Evolutionary conservation across 2,329 filamentous ascomycete species (phyloP).

Genomic region (Passalora sequoiae): DNA sequence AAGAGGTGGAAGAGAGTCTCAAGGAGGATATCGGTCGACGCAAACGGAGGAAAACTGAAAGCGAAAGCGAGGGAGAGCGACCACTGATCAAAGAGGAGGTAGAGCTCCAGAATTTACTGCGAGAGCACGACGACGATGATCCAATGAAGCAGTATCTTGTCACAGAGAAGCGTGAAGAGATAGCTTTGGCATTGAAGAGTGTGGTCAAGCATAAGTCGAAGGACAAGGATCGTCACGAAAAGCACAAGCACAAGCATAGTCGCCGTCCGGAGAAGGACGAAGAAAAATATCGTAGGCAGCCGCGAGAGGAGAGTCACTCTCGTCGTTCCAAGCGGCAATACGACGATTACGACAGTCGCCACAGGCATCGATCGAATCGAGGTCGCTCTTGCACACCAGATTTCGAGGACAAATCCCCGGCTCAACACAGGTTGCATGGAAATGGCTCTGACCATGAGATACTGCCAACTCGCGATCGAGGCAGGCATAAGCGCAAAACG

Average conservation of each 20-base stretch:
- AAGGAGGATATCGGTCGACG: constrained; percentile 40
- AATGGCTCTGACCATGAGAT: background rate
- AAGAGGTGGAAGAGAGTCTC: constrained; percentile 48
- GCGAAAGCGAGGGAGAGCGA: constrained; percentile 44
- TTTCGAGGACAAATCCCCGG: background rate
- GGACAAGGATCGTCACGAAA: constrained; percentile 35
- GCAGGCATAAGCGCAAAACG: background rate
- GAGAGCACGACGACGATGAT: constrained; percentile 79
- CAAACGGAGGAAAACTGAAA: constrained; percentile 40
- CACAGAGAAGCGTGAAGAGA: constrained; percentile 84
- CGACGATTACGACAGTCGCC: background rate
- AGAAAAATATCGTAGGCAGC: constrained; percentile 10
- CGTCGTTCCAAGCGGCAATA: constrained; percentile 3
- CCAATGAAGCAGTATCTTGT: constrained; percentile 93
- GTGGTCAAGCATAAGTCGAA: constrained; percentile 49
- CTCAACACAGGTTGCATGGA: background rate
- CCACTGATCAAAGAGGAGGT: constrained; percentile 73
- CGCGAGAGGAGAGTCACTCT: constrained; percentile 1
- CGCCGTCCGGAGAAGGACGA: constrained; percentile 21
- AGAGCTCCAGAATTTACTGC: constrained; percentile 69
- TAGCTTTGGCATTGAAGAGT: constrained; percentile 63
- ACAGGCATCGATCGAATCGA: constrained; percentile 1
- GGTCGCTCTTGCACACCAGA: constrained; percentile 3
- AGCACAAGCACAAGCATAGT: constrained; percentile 45
- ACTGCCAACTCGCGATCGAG: background rate